Evolutionary conservation across 2,329 filamentous ascomycete species (phyloP).

Genomic region (Apiospora pterosperma): DNA sequence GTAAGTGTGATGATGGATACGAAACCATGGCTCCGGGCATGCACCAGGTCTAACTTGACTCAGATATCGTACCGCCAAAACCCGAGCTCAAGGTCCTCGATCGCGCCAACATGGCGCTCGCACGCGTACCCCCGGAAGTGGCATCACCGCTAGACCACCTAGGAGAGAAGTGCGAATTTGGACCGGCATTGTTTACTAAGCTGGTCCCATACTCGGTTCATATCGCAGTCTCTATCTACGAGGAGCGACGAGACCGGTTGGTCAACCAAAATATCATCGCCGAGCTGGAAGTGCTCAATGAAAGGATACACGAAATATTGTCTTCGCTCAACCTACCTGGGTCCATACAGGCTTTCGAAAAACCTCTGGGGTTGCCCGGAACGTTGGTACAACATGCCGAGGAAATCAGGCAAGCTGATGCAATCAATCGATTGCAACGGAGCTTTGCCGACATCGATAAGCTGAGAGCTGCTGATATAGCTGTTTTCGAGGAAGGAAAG

Average conservation of each 20-base stretch:
- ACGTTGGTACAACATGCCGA: constrained; percentile 86
- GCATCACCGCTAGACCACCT: constrained; percentile 76
- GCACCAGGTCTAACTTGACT: constrained; percentile 16
- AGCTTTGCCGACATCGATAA: constrained; percentile 89
- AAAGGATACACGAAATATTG: constrained; percentile 73
- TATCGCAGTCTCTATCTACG: constrained; percentile 91
- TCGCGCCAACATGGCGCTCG: constrained; percentile 81
- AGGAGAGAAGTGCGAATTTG: constrained; percentile 76
- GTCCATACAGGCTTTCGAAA: constrained; percentile 90
- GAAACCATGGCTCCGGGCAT: neutral
- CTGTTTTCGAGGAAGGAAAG: constrained; percentile 79
- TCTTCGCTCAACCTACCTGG: constrained; percentile 85
- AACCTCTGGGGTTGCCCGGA: constrained; percentile 85
- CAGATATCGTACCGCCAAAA: constrained; percentile 78
- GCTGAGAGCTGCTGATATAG: constrained; percentile 74
- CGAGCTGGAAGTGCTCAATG: constrained; percentile 77
- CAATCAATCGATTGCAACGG: constrained; percentile 69
- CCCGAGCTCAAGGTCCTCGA: constrained; percentile 83
- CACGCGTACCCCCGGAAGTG: constrained; percentile 77
- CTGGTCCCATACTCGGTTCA: constrained; percentile 95
- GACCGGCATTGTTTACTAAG: constrained; percentile 81
- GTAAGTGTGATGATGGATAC: constrained; percentile 40
- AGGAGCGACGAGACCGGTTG: constrained; percentile 83
- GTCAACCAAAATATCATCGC: constrained; percentile 85
- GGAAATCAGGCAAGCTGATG: constrained; percentile 88